Percentiles rank a stretch among this genome's conserved stretches.
phyloP scores from a whole-genome alignment of 2,329 filamentous ascomycete species.

The Botrytis hyacinthi region DNA sequence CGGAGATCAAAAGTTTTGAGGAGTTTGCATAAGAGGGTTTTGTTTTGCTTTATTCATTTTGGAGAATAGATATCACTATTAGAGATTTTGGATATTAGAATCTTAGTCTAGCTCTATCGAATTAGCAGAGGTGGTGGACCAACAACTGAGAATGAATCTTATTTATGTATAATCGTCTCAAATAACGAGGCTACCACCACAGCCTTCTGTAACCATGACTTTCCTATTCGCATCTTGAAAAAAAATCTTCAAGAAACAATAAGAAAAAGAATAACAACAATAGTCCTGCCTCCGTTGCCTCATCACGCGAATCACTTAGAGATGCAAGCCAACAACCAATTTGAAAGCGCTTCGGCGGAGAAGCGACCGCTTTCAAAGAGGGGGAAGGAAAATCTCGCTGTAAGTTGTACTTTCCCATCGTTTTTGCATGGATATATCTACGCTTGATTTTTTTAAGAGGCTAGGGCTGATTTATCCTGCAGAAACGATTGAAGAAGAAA shows the following conservation, averaged over 20 bases:
- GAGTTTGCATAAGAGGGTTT: too few species aligned
- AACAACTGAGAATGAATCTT: background rate
- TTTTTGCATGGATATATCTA: background rate
- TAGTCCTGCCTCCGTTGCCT: background rate
- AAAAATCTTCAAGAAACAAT: too few species aligned
- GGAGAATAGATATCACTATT: too few species aligned
- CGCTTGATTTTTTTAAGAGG: background rate
- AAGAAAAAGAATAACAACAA: accelerated
- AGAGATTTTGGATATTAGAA: too few species aligned
- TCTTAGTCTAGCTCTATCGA: too few species aligned
- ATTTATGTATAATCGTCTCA: background rate
- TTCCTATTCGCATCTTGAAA: too few species aligned
- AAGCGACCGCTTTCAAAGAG: background rate
- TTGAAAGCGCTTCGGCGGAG: background rate
- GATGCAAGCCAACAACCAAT: background rate
- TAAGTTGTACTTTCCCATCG: background rate
- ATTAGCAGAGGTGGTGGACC: too few species aligned
- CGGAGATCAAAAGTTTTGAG: too few species aligned
- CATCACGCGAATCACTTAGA: background rate
- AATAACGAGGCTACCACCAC: background rate
- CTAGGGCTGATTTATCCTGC: accelerated
- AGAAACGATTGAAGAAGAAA: background rate
- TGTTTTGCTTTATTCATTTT: too few species aligned
- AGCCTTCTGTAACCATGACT: background rate
- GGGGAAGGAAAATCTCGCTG: background rate